phyloP scores from a whole-genome alignment of 2,329 filamentous ascomycete genomes.

The Neofusicoccum ribis region DNA sequence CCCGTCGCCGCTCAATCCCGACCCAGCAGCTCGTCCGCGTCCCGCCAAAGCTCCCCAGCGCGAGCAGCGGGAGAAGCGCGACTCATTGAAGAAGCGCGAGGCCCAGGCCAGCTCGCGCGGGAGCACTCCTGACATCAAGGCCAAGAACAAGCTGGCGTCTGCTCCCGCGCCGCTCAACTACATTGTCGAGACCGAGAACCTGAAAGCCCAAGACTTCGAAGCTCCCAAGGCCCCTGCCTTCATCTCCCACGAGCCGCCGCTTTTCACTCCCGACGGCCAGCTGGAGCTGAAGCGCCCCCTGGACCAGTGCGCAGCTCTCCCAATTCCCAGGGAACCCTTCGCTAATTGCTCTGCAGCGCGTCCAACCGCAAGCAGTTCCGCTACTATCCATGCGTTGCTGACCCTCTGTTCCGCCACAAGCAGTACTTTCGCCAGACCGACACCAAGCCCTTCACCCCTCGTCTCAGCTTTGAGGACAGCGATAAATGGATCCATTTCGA shows the following conservation, averaged over 20 bases:
- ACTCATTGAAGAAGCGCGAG: constrained; percentile 56
- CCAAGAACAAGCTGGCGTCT: constrained; percentile 36
- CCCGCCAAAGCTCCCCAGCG: constrained; percentile 37
- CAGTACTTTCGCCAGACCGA: constrained; percentile 90
- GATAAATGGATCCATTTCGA: constrained; percentile 79
- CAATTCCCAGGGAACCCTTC: not conserved
- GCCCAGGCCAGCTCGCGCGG: constrained; percentile 41
- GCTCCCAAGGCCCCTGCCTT: constrained; percentile 50
- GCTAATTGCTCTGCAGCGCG: constrained; percentile 37
- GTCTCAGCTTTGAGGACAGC: constrained; percentile 90
- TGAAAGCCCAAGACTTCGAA: constrained; percentile 48
- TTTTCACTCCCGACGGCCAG: constrained; percentile 44
- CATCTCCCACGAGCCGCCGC: constrained; percentile 47
- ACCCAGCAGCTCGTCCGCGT: constrained; percentile 45
- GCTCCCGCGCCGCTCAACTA: constrained; percentile 52
- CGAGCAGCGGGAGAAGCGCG: constrained; percentile 52
- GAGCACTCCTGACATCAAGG: constrained; percentile 42
- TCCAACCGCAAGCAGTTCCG: constrained; percentile 74
- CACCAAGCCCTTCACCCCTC: constrained; percentile 75
- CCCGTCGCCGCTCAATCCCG: constrained; percentile 71
- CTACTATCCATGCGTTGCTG: constrained; percentile 87
- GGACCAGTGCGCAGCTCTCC: constrained; percentile 38
- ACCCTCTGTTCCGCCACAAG: constrained; percentile 80
- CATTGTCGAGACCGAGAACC: constrained; percentile 42
- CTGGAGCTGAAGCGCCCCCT: constrained; percentile 49